Base-by-base conservation (phyloP, 2,329 filamentous ascomycete genomes). In the Colletotrichum endophyticum region DNA sequence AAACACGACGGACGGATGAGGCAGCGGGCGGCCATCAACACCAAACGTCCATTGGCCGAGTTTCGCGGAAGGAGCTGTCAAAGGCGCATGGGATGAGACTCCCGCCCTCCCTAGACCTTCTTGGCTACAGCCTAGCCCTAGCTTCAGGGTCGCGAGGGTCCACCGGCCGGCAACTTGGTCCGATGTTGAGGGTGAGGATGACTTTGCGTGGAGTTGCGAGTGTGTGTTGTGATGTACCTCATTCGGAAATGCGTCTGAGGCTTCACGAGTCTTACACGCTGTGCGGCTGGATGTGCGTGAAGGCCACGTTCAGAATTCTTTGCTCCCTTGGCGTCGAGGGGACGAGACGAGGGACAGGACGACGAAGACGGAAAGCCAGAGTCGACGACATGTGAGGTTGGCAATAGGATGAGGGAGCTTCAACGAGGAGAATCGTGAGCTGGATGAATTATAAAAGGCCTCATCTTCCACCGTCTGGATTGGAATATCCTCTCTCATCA, bases 71-170 rank as follows among this genome's bases (percentile, higher is more conserved):
- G n/a, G 59, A 70, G 49, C 59, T 74, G 71, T 74, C 64, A 66
- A 76, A 74, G 70, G 59, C 71, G 34, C 66, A 59, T 34, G 27
- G 59, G 25, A 27, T 61, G 27, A 76, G 74, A 73, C 74, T 76
- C 59, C 64, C 74, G 64, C 74, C 59, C 74, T 66, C 22, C 25
- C 70, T 74, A 32, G 70, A 53, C 64, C 64, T 15, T 25, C 64
- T 74, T 66, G 64, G 71, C 61, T 63, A 64, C 57, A 67, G 70
- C 64, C 64, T 66, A 61, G 70, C 49, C 59, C 71, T 66, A 27
- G 59, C 62, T 44, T 73, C 53, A 70, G 71, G 70, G 71, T 39
- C 59, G 44, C 44, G 59, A 36, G 12, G 59, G 59, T 34, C 59
- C 63, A 49, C 16, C 36, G 25, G 34, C 66, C 67, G 74, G 36